Conservation (phyloP, 495 filamentous ascomycete species). For the Letharia lupina region DNA sequence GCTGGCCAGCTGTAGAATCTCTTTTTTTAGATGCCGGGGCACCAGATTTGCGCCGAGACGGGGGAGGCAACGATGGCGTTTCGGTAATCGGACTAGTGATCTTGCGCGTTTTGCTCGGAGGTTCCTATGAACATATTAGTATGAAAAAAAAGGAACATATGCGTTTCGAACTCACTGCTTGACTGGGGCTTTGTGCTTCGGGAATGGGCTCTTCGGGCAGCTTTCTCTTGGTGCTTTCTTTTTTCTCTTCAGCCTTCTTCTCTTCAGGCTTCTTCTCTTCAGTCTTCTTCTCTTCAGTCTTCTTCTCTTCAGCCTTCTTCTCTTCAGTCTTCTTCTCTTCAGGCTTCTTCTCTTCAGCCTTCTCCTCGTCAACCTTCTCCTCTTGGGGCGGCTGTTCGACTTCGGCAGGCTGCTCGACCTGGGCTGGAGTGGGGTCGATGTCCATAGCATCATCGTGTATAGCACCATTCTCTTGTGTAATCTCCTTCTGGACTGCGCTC, state of each 20-base stretch:
- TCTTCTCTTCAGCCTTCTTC: background rate
- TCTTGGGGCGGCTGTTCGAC: constrained; percentile 8
- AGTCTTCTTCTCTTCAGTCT: background rate
- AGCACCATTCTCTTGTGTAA: constrained; percentile 26
- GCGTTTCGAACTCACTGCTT: constrained; percentile 17
- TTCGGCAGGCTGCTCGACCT: constrained; percentile 12
- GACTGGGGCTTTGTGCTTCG: constrained; percentile 20
- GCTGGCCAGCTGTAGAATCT: constrained; percentile 26
- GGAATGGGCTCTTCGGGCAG: constrained; percentile 31
- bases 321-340: constrained; percentile 2
- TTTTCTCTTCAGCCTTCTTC: background rate
- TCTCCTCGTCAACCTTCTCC: background rate
- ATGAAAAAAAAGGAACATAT: background rate
- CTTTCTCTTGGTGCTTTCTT: constrained; percentile 35
- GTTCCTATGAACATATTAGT: constrained; percentile 27
- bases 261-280: constrained; percentile 25
- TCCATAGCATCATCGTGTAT: constrained; percentile 27
- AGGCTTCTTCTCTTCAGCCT: background rate
- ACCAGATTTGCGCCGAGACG: constrained; percentile 33
- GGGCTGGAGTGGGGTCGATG: constrained; percentile 2
- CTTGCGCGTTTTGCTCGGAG: constrained; percentile 45
- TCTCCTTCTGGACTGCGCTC: constrained; percentile 33
- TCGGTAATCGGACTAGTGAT: constrained; percentile 31
- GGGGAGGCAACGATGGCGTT: constrained; percentile 23
- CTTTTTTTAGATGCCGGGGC: constrained; percentile 26